Conservation (phyloP, 192 early-diverging fungal genomes). For the Backusella circina region DNA sequence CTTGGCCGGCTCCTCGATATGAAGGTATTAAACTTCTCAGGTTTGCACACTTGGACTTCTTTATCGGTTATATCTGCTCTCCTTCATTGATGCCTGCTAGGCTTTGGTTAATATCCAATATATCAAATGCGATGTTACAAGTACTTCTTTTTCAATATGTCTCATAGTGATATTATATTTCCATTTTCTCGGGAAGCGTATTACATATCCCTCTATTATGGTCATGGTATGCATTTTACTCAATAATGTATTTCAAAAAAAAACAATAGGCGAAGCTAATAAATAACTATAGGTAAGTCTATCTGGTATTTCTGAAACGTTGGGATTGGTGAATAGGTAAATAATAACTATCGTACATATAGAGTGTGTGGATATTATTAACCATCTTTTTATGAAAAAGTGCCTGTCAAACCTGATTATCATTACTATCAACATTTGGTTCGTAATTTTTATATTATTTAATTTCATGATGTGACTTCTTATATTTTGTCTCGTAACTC, state of each 20-base stretch:
- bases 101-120: conserved; percentile 18
- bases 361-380: not conserved
- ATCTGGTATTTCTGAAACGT: conserved; percentile 39
- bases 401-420: conserved; percentile 46
- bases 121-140: conserved; percentile 5
- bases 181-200: not conserved
- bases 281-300: conserved; percentile 39
- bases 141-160: not conserved
- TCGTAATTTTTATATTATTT: not conserved
- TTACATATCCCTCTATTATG: conserved; percentile 44
- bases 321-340: conserved; percentile 56
- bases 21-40: conserved; percentile 30
- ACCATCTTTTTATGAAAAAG: not conserved
- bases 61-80: conserved; percentile 34
- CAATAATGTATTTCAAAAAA: not conserved
- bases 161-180: conserved; percentile 2
- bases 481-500: conserved; percentile 36
- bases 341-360: no score
- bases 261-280: not conserved
- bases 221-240: conserved; percentile 41
- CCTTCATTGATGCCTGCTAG: conserved; percentile 22
- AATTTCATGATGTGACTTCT: not conserved
- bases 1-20: conserved; percentile 27
- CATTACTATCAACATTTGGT: conserved; percentile 32
- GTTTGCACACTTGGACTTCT: conserved; percentile 31